phyloP scores from a whole-genome alignment of 352 stramenopile species.

The Phytopythium sindhum region DNA sequence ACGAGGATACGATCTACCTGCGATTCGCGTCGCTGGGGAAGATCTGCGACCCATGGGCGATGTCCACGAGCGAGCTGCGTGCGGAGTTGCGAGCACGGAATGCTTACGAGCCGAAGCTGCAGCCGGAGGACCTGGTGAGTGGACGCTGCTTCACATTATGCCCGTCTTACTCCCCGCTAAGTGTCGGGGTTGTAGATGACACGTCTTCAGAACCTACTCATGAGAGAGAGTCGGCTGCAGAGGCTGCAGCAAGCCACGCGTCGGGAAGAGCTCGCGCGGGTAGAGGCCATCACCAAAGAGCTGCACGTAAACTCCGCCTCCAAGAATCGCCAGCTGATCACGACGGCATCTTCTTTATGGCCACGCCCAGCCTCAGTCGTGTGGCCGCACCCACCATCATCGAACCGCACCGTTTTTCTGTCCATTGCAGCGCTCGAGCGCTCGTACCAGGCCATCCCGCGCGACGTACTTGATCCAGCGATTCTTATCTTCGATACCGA shows the following conservation, averaged over 20 bases:
- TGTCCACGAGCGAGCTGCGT: slow-evolving; percentile 74
- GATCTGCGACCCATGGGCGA: slow-evolving; percentile 67
- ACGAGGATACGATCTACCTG: slow-evolving; percentile 74
- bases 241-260: slow-evolving; percentile 61
- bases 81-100: slow-evolving; percentile 49
- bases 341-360: neutral
- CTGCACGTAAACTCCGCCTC: slow-evolving; percentile 21
- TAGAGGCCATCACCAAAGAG: slow-evolving; percentile 58
- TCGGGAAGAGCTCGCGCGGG: slow-evolving; percentile 41
- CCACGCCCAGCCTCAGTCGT: slow-evolving; percentile 42
- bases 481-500: slow-evolving; percentile 68
- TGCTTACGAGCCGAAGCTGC: slow-evolving; percentile 59
- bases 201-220: slow-evolving; percentile 46
- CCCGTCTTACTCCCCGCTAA: neutral
- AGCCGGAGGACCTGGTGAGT: slow-evolving; percentile 61
- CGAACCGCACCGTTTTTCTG: slow-evolving; percentile 65
- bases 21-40: slow-evolving; percentile 61
- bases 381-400: slow-evolving; percentile 54
- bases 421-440: slow-evolving; percentile 63
- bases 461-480: slow-evolving; percentile 59
- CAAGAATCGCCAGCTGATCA: slow-evolving; percentile 10
- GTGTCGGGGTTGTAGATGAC: slow-evolving; percentile 36
- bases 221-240: slow-evolving; percentile 65
- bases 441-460: slow-evolving; percentile 55
- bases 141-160: neutral